phyloP scores from a whole-genome alignment of 2,329 filamentous ascomycete species.

The Raffaelea albimanens region DNA sequence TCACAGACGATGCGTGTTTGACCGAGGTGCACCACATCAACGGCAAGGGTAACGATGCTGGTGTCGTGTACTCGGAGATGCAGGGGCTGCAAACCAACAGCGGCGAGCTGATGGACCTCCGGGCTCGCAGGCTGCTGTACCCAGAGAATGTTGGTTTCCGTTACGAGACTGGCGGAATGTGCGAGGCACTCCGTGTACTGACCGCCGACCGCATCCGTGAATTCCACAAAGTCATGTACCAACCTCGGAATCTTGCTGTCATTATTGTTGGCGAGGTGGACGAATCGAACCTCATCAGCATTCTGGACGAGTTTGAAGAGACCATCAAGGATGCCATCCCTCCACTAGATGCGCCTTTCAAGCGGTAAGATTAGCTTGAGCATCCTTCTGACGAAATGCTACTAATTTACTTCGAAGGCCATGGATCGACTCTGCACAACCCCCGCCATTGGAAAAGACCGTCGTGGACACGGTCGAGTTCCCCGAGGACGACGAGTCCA shows the following conservation, averaged over 20 bases:
- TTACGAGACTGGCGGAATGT: conserved; percentile 97
- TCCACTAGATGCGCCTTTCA: conserved; percentile 63
- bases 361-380: conserved; percentile 33
- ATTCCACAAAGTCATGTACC: conserved; percentile 96
- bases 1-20: conserved; percentile 86
- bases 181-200: conserved; percentile 77
- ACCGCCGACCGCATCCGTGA: conserved; percentile 85
- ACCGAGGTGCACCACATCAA: conserved; percentile 97
- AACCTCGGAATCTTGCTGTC: conserved; percentile 88
- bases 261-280: conserved; percentile 89
- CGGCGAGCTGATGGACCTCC: conserved; percentile 78
- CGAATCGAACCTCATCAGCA: conserved; percentile 67
- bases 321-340: conserved; percentile 79
- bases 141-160: conserved; percentile 85
- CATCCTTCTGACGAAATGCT: background rate
- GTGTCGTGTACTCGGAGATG: conserved; percentile 98
- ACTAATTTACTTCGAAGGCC: conserved; percentile 39
- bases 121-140: conserved; percentile 71
- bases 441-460: conserved; percentile 62
- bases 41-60: conserved; percentile 86
- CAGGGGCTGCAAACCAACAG: conserved; percentile 85
- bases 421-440: conserved; percentile 81
- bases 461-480: conserved; percentile 76
- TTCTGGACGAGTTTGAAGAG: conserved; percentile 81
- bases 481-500: conserved; percentile 91